phyloP scores from a whole-genome alignment of 805 yeast genomes.

The Candida broadrunensis region DNA sequence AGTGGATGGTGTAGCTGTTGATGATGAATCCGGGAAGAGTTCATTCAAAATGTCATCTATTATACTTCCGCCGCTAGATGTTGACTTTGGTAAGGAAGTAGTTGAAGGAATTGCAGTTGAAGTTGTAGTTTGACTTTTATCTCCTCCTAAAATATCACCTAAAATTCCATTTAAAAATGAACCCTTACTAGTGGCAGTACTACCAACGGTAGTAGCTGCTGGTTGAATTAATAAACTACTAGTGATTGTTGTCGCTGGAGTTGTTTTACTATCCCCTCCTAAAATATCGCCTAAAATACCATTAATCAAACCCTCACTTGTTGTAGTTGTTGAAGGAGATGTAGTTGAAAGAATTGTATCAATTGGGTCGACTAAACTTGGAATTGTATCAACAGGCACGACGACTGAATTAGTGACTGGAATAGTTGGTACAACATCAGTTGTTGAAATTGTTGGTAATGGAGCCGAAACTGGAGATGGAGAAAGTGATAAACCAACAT shows the following conservation, averaged over 20 bases:
- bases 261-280: slow-evolving; percentile 2
- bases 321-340: slow-evolving; percentile 3
- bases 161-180: slow-evolving; percentile 8
- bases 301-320: slow-evolving; percentile 6
- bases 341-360: slow-evolving; percentile 1
- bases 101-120: slow-evolving; percentile 2
- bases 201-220: slow-evolving; percentile 4
- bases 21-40: neutral
- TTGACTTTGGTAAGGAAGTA: slow-evolving; percentile 5
- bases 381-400: neutral
- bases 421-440: slow-evolving; percentile 1
- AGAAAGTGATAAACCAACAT: slow-evolving; percentile 2
- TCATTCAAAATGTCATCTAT: neutral
- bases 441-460: too few species aligned
- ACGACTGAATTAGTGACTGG: neutral
- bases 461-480: neutral
- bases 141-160: slow-evolving; percentile 5
- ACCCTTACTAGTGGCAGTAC: slow-evolving; percentile 1
- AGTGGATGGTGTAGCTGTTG: neutral
- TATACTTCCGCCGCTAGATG: slow-evolving; percentile 3
- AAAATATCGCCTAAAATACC: slow-evolving; percentile 7
- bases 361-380: slow-evolving; percentile 3
- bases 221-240: slow-evolving; percentile 13
- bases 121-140: slow-evolving; percentile 1
- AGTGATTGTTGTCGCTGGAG: neutral